A percentile compares a stretch with the other conserved stretches of the same genome.
These are phyloP conservation scores for Arthrobotrys sphaeroides DNA, from an alignment of 2,329 filamentous ascomycete genomes.

Conservation along the genomic window DNA sequence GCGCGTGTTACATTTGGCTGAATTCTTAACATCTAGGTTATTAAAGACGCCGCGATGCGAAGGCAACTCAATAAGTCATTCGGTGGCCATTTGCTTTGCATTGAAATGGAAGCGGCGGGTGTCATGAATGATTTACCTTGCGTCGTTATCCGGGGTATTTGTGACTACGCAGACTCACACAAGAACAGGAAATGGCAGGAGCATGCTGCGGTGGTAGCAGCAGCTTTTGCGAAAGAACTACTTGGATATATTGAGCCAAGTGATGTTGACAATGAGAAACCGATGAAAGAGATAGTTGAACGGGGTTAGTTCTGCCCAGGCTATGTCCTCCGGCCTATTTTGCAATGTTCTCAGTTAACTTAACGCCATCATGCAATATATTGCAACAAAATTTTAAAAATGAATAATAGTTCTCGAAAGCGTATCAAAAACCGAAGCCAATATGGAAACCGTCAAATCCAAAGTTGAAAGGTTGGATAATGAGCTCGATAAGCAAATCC, in stretches of 20 bases:
- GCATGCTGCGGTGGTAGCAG: conserved; percentile 49
- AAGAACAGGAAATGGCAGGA: conserved; percentile 53
- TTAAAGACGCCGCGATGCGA: neutral
- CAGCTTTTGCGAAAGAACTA: conserved; percentile 48
- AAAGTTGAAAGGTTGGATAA: neutral
- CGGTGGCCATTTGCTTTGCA: neutral
- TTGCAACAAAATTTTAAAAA: no score
- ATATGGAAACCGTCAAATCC: no score
- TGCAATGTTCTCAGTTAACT: no score
- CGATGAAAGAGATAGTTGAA: conserved; percentile 6
- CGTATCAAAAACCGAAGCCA: neutral
- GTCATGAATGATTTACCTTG: no score
- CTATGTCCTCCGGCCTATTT: no score
- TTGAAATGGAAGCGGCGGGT: conserved; percentile 1
- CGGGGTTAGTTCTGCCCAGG: conserved; percentile 53
- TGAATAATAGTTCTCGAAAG: neutral
- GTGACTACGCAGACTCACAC: conserved; percentile 55
- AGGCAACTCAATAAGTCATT: neutral
- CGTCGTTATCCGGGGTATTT: no score
- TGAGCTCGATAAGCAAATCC: neutral
- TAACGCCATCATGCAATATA: no score
- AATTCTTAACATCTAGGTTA: no score
- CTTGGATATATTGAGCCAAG: conserved; percentile 8
- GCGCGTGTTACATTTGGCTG: no score
- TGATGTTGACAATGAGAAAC: neutral